These are phyloP conservation scores for Circinella minor DNA, from an alignment of 371 early-diverging fungal species.

Conservation along the genomic window DNA sequence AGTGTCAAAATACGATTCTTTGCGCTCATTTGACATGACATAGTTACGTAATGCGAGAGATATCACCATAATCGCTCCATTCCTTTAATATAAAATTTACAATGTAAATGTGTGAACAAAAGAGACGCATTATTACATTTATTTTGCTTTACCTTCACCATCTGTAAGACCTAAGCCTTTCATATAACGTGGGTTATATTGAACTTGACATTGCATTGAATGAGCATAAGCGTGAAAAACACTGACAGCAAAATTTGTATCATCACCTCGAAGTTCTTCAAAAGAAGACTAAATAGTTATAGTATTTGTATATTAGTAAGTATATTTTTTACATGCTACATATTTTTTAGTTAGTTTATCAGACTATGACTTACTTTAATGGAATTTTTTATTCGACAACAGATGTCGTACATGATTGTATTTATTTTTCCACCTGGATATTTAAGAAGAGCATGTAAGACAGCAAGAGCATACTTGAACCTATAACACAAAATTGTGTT, in stretches of 20 bases:
- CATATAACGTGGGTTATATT: constrained; percentile 13
- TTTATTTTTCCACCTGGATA: background rate
- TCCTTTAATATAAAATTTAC: no score
- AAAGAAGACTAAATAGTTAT: background rate
- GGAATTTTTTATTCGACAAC: background rate
- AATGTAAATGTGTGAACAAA: no score
- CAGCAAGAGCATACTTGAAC: constrained; percentile 9
- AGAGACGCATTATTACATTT: no score
- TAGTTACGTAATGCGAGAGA: background rate
- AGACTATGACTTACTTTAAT: constrained; percentile 1
- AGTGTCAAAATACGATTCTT: background rate
- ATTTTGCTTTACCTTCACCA: constrained; percentile 7
- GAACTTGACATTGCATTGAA: constrained; percentile 12
- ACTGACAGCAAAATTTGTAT: background rate
- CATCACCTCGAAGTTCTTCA: background rate
- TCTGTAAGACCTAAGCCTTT: constrained; percentile 12
- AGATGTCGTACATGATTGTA: constrained; percentile 13
- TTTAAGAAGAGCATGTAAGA: background rate
- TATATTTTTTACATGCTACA: background rate
- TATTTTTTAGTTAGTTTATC: background rate
- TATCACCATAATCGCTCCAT: constrained; percentile 14
- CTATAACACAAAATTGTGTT: background rate
- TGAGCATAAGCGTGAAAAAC: constrained; percentile 20
- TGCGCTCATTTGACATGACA: constrained; percentile 3
- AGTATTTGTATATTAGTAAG: background rate